These are phyloP conservation scores for Artomyces pyxidatus DNA, from an alignment of 768 basidiomycete species.

Conservation along the genomic window DNA sequence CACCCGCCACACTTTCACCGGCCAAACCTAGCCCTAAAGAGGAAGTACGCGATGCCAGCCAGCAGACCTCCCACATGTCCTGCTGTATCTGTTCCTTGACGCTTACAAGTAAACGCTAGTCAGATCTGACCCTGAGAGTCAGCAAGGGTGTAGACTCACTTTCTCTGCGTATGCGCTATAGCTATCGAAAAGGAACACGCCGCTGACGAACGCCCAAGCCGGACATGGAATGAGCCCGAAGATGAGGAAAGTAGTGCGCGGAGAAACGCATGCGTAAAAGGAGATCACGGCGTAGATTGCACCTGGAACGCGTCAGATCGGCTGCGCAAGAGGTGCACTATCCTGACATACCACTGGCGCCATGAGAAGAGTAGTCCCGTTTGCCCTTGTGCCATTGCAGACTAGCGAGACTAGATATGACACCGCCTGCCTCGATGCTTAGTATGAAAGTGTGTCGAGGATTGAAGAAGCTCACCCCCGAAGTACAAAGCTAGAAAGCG, in stretches of 20 bases:
- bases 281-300: slow-evolving; percentile 67
- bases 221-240: slow-evolving; percentile 77
- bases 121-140: not conserved
- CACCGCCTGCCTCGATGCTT: slow-evolving; percentile 44
- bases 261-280: slow-evolving; percentile 64
- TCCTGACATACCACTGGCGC: slow-evolving; percentile 61
- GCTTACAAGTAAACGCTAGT: slow-evolving; percentile 26
- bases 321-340: not conserved
- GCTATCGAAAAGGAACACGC: slow-evolving; percentile 55
- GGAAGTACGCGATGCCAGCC: slow-evolving; percentile 49
- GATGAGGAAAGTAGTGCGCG: slow-evolving; percentile 55
- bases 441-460: not conserved
- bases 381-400: slow-evolving; percentile 38
- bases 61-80: slow-evolving; percentile 67
- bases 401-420: slow-evolving; percentile 43
- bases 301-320: slow-evolving; percentile 30
- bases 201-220: slow-evolving; percentile 66
- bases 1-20: too few relatives aligned
- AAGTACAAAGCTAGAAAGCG: slow-evolving; percentile 70
- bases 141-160: slow-evolving; percentile 7
- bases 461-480: slow-evolving; percentile 37
- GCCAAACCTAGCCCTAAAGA: slow-evolving; percentile 5
- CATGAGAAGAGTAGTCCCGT: slow-evolving; percentile 35
- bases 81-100: slow-evolving; percentile 44
- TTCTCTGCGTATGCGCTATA: slow-evolving; percentile 31